phyloP scores from a whole-genome alignment of 2,329 filamentous ascomycete genomes.

The Scedosporium minutisporum region DNA sequence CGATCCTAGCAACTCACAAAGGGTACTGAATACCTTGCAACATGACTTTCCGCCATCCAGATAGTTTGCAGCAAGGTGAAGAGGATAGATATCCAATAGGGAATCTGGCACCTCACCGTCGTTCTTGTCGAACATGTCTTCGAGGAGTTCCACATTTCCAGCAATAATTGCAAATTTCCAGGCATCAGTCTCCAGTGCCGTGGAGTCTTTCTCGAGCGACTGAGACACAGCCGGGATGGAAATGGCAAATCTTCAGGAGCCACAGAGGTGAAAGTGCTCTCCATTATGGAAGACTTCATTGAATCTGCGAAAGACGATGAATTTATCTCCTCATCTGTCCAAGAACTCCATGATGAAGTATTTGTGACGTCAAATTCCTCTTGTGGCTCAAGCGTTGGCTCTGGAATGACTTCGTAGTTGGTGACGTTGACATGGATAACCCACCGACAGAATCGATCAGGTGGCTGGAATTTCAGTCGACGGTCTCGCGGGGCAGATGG shows the following conservation, averaged over 20 bases:
- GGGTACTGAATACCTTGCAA: background rate
- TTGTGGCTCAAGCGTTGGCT: background rate
- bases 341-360: background rate
- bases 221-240: slow-evolving; percentile 3
- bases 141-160: slow-evolving; percentile 8
- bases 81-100: background rate
- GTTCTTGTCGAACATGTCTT: background rate
- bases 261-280: background rate
- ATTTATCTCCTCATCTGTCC: background rate
- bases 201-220: slow-evolving; percentile 5
- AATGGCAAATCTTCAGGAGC: slow-evolving; percentile 8
- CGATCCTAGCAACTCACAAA: background rate
- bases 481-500: background rate
- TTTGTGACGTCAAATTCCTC: background rate
- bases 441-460: background rate
- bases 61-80: background rate
- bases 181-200: slow-evolving; percentile 7
- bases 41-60: background rate
- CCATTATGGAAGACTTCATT: background rate
- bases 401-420: background rate
- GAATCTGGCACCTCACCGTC: background rate
- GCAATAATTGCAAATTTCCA: slow-evolving; percentile 15
- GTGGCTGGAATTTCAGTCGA: background rate
- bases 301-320: slow-evolving; percentile 10
- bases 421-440: background rate